Base-by-base conservation (phyloP, 352 stramenopile genomes). In the Halophytophthora polymorphica region DNA sequence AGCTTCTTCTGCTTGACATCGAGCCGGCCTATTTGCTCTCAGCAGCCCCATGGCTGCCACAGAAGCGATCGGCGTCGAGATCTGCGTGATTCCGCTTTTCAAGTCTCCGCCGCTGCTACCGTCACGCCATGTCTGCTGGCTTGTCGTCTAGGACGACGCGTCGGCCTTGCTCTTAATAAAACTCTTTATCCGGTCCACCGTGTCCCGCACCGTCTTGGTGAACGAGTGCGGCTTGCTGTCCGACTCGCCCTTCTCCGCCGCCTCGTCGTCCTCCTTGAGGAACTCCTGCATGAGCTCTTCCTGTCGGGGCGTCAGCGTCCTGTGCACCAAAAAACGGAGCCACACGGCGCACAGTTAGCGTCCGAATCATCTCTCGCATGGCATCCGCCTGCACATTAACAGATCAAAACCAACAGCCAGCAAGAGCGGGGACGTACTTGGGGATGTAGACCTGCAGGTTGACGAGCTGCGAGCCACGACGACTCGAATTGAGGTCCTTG, bases 211-310 rank as follows among this genome's bases (percentile, higher is more conserved):
- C 25, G 83, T 88, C 41, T 86, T 64, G 53, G 67, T 63, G 60
- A 95, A 95, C 57, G 83, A 83, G 55, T 92, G 77, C 48, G 78
- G 82, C 70, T 93, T 93, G 78, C 76, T 86, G 46, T 80, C 67
- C 28, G 74, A 84, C 13, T 69, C 77, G 47, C 83, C 83, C 56
- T 77, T 84, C 44, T 79, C 73, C 14, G 57, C 71, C 14, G 82
- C 74, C 40, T 81, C 66, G 40, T 89, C 52, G 61, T 96, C 86
- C 61, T 95, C 85, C 52, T 96, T 87, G 44, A 96, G 67, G 50
- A 99, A 98, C 56, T 98, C 90, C 58, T 97, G 48, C 71, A 99
- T 90, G 15, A 99, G 71, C 55, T 99, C 90, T 64, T 97, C 79
- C 77, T 99, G 97, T 47, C 88, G 76, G n/a, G 68, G 54, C 11